Evolutionary conservation across 331 rosid genomes (phyloP).

Genomic region (Saraca asoca): DNA sequence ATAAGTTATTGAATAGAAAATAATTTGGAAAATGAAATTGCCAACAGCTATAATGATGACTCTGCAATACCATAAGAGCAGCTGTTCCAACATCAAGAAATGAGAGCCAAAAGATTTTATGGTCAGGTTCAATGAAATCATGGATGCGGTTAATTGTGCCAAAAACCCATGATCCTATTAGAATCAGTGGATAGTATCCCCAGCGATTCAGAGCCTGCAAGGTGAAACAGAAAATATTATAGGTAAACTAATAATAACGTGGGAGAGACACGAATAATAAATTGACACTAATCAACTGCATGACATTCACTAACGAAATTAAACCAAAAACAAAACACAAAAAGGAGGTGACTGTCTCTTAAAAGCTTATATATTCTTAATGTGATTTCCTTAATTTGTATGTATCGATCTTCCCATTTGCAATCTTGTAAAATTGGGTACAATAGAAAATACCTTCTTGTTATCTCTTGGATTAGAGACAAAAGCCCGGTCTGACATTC

Average conservation of each 20-base stretch:
- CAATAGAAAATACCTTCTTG: slow-evolving; percentile 67
- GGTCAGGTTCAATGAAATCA: slow-evolving; percentile 84
- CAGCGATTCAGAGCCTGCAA: slow-evolving; percentile 87
- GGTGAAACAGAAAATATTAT: slow-evolving; percentile 15
- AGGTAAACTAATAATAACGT: slow-evolving; percentile 16
- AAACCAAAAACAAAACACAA: not conserved
- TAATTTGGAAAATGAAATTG: slow-evolving; percentile 2
- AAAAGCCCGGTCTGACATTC: slow-evolving; percentile 71
- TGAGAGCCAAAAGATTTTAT: slow-evolving; percentile 89
- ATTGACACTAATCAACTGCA: not conserved
- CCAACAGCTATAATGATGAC: slow-evolving; percentile 9
- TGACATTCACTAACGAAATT: too few species aligned
- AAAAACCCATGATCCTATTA: slow-evolving; percentile 92
- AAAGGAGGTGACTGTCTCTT: not conserved
- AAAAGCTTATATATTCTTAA: not conserved
- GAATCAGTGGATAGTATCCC: slow-evolving; percentile 97
- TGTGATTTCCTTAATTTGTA: not conserved
- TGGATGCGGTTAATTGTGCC: slow-evolving; percentile 92
- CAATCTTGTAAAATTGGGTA: slow-evolving; percentile 14
- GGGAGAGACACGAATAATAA: slow-evolving; percentile 18
- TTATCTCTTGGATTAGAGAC: slow-evolving; percentile 76
- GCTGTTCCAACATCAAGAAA: slow-evolving; percentile 92
- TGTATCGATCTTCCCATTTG: slow-evolving; percentile 13
- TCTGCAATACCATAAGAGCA: slow-evolving; percentile 76
- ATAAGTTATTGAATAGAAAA: slow-evolving; percentile 20